Conservation (phyloP, 2,329 filamentous ascomycete species). For the Penicillium vulpinum region DNA sequence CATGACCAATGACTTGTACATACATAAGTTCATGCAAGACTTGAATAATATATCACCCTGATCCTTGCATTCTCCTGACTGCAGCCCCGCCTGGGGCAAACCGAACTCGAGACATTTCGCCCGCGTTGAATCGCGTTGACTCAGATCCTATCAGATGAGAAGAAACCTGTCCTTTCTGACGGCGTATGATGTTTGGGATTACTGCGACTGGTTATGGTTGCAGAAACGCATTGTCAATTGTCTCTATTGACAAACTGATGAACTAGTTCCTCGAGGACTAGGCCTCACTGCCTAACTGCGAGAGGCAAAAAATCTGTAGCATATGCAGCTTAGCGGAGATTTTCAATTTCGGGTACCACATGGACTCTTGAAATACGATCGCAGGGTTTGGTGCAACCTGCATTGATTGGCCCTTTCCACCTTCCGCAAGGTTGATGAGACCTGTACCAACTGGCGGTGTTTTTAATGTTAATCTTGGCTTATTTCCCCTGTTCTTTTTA, state of each 20-base stretch:
- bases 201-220: background rate
- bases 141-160: background rate
- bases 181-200: background rate
- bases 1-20: background rate
- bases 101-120: background rate
- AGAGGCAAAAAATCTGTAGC: background rate
- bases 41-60: background rate
- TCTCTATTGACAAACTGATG: background rate
- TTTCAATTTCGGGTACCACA: slow-evolving; percentile 6
- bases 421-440: slow-evolving; percentile 26
- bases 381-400: background rate
- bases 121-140: background rate
- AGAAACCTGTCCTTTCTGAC: background rate
- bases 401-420: slow-evolving; percentile 12
- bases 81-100: background rate
- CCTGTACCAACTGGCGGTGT: slow-evolving; percentile 22
- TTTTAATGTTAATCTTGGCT: slow-evolving; percentile 18
- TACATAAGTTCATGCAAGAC: background rate
- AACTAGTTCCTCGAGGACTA: background rate
- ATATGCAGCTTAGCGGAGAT: slow-evolving; percentile 1
- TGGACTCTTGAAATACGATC: background rate
- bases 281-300: background rate
- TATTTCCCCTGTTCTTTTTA: slow-evolving; percentile 1
- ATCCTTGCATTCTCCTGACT: slow-evolving; percentile 12
- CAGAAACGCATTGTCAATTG: background rate